Evolutionary conservation across 805 yeast genomes (phyloP), one percentile per base, ranked within the genome.

Genomic region (Candida yuanshanica): DNA sequence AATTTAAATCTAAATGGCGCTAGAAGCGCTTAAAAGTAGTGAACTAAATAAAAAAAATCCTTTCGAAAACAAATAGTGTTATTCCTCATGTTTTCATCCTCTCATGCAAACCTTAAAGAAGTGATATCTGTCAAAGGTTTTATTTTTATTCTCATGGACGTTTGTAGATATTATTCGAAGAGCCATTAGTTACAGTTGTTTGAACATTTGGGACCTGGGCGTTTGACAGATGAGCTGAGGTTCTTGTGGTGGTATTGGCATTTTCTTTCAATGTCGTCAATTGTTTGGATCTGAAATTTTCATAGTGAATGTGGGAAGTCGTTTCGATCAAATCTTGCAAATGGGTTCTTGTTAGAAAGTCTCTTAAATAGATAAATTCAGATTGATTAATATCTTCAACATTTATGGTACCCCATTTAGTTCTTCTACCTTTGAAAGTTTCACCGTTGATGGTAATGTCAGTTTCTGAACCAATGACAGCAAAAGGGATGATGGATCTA

Each of bases 351-450:
- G 96, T 88, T 58, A 93, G 76, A 64, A 93, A 93, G 63, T 88
- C 95, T 67, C 97, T 79, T 59, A 93, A 78, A 55, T 87, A 89
- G 29, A 88, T 87, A 71, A 93, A 93, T 68, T 93, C 99, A 66
- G 96, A 89, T 66, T 93, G 98, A 41, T 83, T 77, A 40, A 87
- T 89, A 66, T 93, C 96, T 67, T 90, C 97, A 46, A 93, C 87
- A 63, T 89, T 86, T 57, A 91, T 83, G 14, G 83, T 74, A 20
- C 97, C 97, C 96, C 96, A 91, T 59, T 83, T 81, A 42, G 95
- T 89, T 67, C 85, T 81, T 67, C 98, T 81, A 38, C 96, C 96
- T 55, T 91, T 83, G 35, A 89, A 84, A 20, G 74, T 67, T 55
- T 82, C 85, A 33, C 96, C 96, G 56, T 81, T 79, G 40, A 84